Evolutionary conservation across 176 grass and related monocot species (phyloP).

Genomic region (Cenchrus purpureus): DNA sequence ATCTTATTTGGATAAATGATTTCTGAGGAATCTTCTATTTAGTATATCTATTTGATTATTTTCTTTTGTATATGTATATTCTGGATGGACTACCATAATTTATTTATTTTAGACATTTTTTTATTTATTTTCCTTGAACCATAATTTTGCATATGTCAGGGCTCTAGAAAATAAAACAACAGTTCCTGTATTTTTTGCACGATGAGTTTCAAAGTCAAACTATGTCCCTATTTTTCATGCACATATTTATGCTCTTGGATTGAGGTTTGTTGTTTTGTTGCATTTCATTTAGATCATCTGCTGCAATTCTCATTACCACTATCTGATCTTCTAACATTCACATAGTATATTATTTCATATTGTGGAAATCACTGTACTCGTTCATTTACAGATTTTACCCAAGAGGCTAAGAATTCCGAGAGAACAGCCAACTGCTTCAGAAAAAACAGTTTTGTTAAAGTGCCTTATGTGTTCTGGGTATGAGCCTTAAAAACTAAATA

Average conservation of each 20-base stretch:
- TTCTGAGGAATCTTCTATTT: background rate
- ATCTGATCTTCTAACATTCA: background rate
- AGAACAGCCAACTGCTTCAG: slow-evolving; percentile 77
- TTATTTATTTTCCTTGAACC: background rate
- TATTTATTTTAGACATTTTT: background rate
- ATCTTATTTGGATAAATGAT: background rate
- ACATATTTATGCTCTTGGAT: background rate
- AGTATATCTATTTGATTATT: slow-evolving; percentile 26
- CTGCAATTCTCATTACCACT: background rate
- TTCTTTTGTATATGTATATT: slow-evolving; percentile 21
- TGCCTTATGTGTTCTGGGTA: slow-evolving; percentile 80
- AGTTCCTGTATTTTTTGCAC: slow-evolving; percentile 2
- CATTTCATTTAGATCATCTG: background rate
- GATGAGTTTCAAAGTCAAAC: background rate
- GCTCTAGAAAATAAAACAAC: no score
- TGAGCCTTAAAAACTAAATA: slow-evolving; percentile 36
- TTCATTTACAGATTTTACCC: slow-evolving; percentile 72
- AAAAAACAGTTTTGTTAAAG: slow-evolving; percentile 75
- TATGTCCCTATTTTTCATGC: background rate
- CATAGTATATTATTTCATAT: background rate
- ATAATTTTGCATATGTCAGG: background rate
- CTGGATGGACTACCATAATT: background rate
- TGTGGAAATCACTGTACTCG: slow-evolving; percentile 16
- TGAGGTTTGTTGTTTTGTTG: background rate
- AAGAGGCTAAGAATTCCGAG: slow-evolving; percentile 90